Percentiles rank a stretch among this genome's conserved stretches.
phyloP scores from a whole-genome alignment of 148 eudicot species.

The Heliosperma pusillum region DNA sequence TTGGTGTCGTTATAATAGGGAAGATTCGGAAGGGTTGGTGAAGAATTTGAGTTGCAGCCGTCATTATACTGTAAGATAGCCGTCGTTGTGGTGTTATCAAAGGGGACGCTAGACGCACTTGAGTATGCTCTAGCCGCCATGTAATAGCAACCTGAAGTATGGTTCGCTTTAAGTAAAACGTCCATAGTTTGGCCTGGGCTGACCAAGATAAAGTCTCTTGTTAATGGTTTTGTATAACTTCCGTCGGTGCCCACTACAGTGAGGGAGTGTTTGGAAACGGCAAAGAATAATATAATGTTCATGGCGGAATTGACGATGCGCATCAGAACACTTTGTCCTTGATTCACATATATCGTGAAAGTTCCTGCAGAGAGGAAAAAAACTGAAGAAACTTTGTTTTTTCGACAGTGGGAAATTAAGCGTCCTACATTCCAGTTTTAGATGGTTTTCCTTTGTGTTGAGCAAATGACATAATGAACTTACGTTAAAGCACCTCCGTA shows the following conservation, averaged over 20 bases:
- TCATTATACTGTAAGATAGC: constrained; percentile 24
- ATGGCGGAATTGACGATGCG: constrained; percentile 36
- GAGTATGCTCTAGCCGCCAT: constrained; percentile 34
- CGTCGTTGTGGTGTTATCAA: constrained; percentile 35
- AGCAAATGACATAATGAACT: too few species aligned
- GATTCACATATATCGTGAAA: constrained; percentile 21
- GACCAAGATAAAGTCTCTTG: constrained; percentile 18
- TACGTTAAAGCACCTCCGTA: too few species aligned
- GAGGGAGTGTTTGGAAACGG: constrained; percentile 27
- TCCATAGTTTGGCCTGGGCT: constrained; percentile 40
- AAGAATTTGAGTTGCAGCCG: not conserved
- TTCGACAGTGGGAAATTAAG: too few species aligned
- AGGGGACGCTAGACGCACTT: constrained; percentile 8
- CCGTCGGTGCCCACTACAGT: constrained; percentile 32
- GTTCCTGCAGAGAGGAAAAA: constrained; percentile 24
- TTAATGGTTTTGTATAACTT: constrained; percentile 31
- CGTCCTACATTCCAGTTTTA: too few species aligned
- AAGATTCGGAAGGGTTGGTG: constrained; percentile 22
- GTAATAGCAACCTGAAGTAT: constrained; percentile 26
- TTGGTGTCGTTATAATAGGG: constrained; percentile 35
- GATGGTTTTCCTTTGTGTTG: too few species aligned
- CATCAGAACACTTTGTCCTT: constrained; percentile 28
- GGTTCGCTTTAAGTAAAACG: constrained; percentile 27
- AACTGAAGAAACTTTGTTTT: not conserved
- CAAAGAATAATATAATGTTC: constrained; percentile 25